A percentile compares a stretch with the other conserved stretches of the same genome.
These are phyloP conservation scores for Globisporangium carolinianum DNA, from an alignment of 352 stramenopile genomes.

Conservation along the genomic window DNA sequence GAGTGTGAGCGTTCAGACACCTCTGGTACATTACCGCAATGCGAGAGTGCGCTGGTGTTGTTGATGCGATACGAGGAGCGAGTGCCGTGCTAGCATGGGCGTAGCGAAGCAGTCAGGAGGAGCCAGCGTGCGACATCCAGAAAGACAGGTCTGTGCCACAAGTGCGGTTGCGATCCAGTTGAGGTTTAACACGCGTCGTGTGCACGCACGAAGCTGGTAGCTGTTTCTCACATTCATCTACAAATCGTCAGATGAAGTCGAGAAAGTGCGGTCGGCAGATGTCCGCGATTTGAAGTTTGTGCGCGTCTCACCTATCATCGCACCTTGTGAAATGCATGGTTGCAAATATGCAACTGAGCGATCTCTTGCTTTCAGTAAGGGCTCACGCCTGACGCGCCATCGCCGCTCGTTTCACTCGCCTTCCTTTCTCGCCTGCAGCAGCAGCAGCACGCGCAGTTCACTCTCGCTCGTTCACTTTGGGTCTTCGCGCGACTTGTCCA, in stretches of 20 bases:
- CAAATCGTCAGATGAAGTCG: background rate
- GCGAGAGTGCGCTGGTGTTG: too few species aligned
- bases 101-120: too few species aligned
- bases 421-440: background rate
- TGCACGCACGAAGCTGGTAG: too few species aligned
- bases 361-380: background rate
- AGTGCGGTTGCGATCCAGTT: too few species aligned
- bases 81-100: too few species aligned
- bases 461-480: background rate
- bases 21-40: too few species aligned
- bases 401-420: conserved; percentile 1
- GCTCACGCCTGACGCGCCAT: background rate
- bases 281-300: background rate
- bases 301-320: background rate
- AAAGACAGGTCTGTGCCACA: too few species aligned
- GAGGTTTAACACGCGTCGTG: too few species aligned
- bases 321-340: background rate
- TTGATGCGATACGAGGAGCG: too few species aligned
- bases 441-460: background rate
- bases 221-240: background rate
- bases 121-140: too few species aligned
- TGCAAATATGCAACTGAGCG: background rate
- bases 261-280: background rate
- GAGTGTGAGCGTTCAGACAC: too few species aligned
- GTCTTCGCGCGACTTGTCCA: background rate